A percentile compares a stretch with the other conserved stretches of the same genome.
Conservation (phyloP, 1,284 basidiomycete species). For the Austroboletus rostrupii region DNA sequence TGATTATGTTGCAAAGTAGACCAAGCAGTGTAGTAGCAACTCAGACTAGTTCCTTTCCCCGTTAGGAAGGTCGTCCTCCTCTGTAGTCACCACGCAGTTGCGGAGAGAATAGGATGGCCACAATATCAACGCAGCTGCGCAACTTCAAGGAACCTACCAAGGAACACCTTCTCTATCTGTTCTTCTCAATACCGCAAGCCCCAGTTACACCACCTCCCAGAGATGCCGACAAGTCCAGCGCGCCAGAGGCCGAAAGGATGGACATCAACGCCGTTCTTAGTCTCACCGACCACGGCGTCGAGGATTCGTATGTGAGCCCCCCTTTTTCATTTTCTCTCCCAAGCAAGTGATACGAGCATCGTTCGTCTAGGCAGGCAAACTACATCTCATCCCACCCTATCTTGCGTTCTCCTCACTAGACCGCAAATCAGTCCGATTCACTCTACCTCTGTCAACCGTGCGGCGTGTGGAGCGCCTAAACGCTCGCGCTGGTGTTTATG, state of each 20-base stretch:
- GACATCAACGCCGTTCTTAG: constrained; percentile 90
- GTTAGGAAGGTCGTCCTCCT: too few species aligned
- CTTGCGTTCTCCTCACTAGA: constrained; percentile 91
- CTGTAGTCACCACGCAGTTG: neutral
- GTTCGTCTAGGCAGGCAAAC: constrained; percentile 73
- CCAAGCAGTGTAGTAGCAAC: neutral
- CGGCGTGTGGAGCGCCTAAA: constrained; percentile 93
- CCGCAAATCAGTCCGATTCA: constrained; percentile 88
- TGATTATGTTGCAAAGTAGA: neutral
- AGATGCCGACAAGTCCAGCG: constrained; percentile 23
- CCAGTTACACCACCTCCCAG: constrained; percentile 6
- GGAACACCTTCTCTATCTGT: constrained; percentile 77
- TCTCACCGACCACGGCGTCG: constrained; percentile 72
- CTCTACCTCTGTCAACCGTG: constrained; percentile 89
- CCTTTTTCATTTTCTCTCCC: neutral
- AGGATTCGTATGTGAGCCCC: constrained; percentile 87
- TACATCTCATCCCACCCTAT: constrained; percentile 88
- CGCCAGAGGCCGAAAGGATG: constrained; percentile 61
- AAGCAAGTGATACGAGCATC: neutral
- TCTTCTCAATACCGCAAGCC: constrained; percentile 73
- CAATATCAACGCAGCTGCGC: constrained; percentile 80
- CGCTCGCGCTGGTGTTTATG: constrained; percentile 90
- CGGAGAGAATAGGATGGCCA: constrained; percentile 48
- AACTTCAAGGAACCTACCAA: constrained; percentile 89
- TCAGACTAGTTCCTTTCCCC: too few species aligned